Percentiles rank a stretch among this genome's conserved stretches.
Evolutionary conservation across 2,329 filamentous ascomycete genomes (phyloP).

Genomic region (Dactylellina leptospora): DNA sequence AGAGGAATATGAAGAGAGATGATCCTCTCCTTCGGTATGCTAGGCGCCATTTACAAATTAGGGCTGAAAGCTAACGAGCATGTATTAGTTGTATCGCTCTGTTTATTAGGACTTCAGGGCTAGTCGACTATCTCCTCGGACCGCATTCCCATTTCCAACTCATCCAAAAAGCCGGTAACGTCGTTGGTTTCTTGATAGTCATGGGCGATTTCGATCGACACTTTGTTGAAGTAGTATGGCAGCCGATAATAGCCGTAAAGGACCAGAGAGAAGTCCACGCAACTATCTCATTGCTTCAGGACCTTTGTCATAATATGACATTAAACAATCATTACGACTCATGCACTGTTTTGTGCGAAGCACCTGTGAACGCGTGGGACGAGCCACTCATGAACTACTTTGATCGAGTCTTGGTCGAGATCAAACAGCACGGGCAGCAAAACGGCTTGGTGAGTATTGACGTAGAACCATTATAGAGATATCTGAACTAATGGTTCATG

Average conservation of each 20-base stretch:
- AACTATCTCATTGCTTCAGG: conserved; percentile 72
- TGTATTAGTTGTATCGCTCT: conserved; percentile 67
- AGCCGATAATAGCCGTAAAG: conserved; percentile 79
- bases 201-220: conserved; percentile 75
- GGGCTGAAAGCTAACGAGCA: background rate
- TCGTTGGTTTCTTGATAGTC: conserved; percentile 85
- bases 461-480: background rate
- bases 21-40: conserved; percentile 57
- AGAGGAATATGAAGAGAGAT: conserved; percentile 60
- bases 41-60: background rate
- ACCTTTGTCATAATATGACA: conserved; percentile 56
- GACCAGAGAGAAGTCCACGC: conserved; percentile 86
- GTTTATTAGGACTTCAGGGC: conserved; percentile 73
- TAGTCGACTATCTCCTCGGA: conserved; percentile 87
- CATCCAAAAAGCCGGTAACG: conserved; percentile 80
- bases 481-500: conserved; percentile 49
- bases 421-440: conserved; percentile 39
- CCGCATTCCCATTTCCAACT: conserved; percentile 92
- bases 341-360: conserved; percentile 36
- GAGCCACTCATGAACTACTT: conserved; percentile 45
- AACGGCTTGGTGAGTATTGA: conserved; percentile 21
- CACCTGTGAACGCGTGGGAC: conserved; percentile 39
- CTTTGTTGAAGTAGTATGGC: conserved; percentile 85
- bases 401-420: conserved; percentile 42
- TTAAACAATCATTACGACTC: conserved; percentile 43